A percentile compares a stretch with the other conserved stretches of the same genome.
phyloP scores from a whole-genome alignment of 176 grass and related monocot species.

The Carex kokanica region DNA sequence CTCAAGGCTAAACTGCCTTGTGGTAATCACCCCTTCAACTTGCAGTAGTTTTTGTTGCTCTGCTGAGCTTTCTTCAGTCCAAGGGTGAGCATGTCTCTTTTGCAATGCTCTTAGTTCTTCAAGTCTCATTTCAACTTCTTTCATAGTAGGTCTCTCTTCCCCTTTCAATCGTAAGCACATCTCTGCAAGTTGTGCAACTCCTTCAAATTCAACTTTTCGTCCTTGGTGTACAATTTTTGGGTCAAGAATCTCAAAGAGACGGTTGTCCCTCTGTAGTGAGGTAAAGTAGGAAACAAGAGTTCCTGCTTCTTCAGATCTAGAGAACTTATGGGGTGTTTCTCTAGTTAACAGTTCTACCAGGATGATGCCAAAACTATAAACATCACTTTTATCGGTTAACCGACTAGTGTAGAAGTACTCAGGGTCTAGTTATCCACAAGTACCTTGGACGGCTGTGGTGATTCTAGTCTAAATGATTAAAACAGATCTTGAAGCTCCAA shows the following conservation, averaged over 20 bases:
- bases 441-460: conserved; percentile 30
- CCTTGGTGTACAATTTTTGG: neutral
- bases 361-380: conserved; percentile 40
- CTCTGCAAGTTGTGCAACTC: conserved; percentile 23
- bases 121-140: conserved; percentile 31
- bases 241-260: conserved; percentile 29
- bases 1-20: conserved; percentile 26
- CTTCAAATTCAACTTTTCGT: neutral
- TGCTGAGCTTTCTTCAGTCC: neutral
- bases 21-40: neutral
- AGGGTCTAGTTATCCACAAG: conserved; percentile 32
- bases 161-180: conserved; percentile 24
- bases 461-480: conserved; percentile 19
- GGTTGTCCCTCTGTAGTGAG: conserved; percentile 6
- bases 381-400: conserved; percentile 28
- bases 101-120: conserved; percentile 6
- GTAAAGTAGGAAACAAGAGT: conserved; percentile 23
- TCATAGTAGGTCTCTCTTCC: conserved; percentile 31
- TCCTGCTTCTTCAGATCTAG: conserved; percentile 5
- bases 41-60: neutral
- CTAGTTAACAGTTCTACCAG: conserved; percentile 37
- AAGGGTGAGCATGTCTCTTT: conserved; percentile 10
- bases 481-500: conserved; percentile 33
- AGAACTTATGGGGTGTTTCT: conserved; percentile 13
- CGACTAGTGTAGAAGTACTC: conserved; percentile 33